Evolutionary conservation across 2,329 filamentous ascomycete genomes (phyloP), one percentile per base, ranked within the genome.

Genomic region (Colletotrichum sp.): DNA sequence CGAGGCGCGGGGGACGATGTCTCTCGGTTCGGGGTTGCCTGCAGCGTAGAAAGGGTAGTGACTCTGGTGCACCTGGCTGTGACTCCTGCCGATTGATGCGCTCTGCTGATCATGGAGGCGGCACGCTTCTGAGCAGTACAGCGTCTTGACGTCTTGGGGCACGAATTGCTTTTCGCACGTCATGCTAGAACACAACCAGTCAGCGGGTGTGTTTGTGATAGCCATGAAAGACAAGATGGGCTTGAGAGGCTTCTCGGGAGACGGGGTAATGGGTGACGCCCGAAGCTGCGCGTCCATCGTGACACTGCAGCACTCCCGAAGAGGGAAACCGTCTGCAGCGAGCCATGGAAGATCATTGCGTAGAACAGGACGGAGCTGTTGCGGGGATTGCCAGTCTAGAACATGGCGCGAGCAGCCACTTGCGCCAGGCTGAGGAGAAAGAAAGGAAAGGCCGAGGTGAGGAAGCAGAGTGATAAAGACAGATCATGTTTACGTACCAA

Each of bases 131-230:
- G 91, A 93, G 83, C 91, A 93, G 84, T 93, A 93, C 58, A 93
- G 83, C 76, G 88, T 87, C 77, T 87, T 89, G 79, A 90, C 90
- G 80, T 91, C 89, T 55, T 88, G 85, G 66, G 91, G 88, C 28
- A 91, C 83, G 81, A 93, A 93, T 83, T 93, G 91, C 84, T 93
- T 93, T 82, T 93, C 91, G 82, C 91, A 93, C 12, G 88, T 90
- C 91, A 93, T 93, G 83, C 91, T 93, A 79, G 61, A 79, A 68
- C 67, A 75, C 55, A 74, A 77, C 66, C 78, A 71, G 80, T 83
- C 77, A 84, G 83, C 80, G 64, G 34, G 74, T 79, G 43, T 52
- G 18, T 76, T 76, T 76, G 66, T 69, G 48, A 68, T 28, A 18
- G 68, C 77, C 69, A 77, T 82, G 82, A 81, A 82, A 84, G 82